phyloP scores from a whole-genome alignment of 1,139 yeast species.

The Hyphopichia pseudoburtonii region DNA sequence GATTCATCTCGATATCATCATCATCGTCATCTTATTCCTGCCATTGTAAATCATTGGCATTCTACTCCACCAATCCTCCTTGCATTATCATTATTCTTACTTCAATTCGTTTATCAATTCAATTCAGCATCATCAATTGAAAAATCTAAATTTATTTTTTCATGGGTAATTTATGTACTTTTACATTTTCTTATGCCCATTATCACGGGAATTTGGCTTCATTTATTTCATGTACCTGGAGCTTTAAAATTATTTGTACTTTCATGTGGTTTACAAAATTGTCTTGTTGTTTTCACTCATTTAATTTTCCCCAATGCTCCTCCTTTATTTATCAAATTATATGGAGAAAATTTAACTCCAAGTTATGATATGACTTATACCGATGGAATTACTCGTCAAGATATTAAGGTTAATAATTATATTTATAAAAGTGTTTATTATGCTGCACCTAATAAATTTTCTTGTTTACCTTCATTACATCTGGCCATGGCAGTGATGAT shows the following conservation, averaged over 20 bases:
- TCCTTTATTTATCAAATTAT: slow-evolving; percentile 14
- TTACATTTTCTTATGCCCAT: slow-evolving; percentile 15
- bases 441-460: slow-evolving; percentile 16
- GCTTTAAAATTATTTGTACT: slow-evolving; percentile 12
- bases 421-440: slow-evolving; percentile 14
- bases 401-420: slow-evolving; percentile 12
- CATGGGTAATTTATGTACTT: slow-evolving; percentile 15
- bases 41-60: slow-evolving; percentile 12
- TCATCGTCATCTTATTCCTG: no score
- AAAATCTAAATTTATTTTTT: slow-evolving; percentile 10
- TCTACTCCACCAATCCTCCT: slow-evolving; percentile 13
- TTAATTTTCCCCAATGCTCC: slow-evolving; percentile 17
- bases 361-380: slow-evolving; percentile 16
- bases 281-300: slow-evolving; percentile 12
- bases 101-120: slow-evolving; percentile 10
- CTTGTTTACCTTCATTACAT: slow-evolving; percentile 17
- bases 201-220: slow-evolving; percentile 13
- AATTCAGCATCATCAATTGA: slow-evolving; percentile 8
- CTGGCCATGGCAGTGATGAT: slow-evolving; percentile 14
- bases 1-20: no score
- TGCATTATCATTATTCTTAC: slow-evolving; percentile 11
- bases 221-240: slow-evolving; percentile 16
- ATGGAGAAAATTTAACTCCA: slow-evolving; percentile 15
- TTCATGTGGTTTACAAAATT: slow-evolving; percentile 14
- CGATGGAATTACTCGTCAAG: slow-evolving; percentile 17